Evolutionary conservation across 2,329 filamentous ascomycete genomes (phyloP), one percentile per base, ranked within the genome.

Genomic region (Aureobasidium melanogenum): DNA sequence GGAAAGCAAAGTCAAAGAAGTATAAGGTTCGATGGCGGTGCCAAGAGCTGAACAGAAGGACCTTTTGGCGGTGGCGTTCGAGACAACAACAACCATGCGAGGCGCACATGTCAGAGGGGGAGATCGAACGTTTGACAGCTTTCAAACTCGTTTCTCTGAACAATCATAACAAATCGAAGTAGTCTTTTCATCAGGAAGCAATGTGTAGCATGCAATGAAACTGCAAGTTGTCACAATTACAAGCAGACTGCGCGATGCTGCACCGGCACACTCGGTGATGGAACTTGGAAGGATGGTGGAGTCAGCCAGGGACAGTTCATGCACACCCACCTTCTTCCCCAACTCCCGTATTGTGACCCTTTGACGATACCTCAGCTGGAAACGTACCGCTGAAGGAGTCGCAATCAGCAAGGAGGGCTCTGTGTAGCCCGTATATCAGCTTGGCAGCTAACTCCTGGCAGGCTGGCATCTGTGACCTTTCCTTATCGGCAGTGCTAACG

Each of bases 91-190:
- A n/a, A n/a, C n/a, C n/a, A 56, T 54, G 50, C 50, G 34, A 39
- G 36, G 24, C 30, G 50, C 36, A 44, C 52, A 56, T 56, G 52
- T 44, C 39, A 44, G 24, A n/a, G 30, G 9, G 28, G 38, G 17
- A 54, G 36, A 28, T 43, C 51, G 32, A 43, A 30, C 51, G 52
- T 56, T n/a, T n/a, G 38, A 56, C 52, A 56, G 52, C 38, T 15
- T 32, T 24, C 26, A 15, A 19, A 34, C 4, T 41, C 30, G 1
- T 36, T 34, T n/a, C n/a, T n/a, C n/a, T n/a, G n/a, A n/a, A n/a
- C n/a, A n/a, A n/a, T n/a, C n/a, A n/a, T n/a, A n/a, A n/a, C n/a
- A n/a, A 39, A 30, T 12, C 24, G 36, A 30, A 2, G 22, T 43
- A 5, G n/a, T 5, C 19, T 30, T n/a, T 8, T 36, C 28, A 5